Evolutionary conservation across 2,329 filamentous ascomycete species (phyloP), one percentile per base, ranked within the genome.

Genomic region (Epichloe baconii): DNA sequence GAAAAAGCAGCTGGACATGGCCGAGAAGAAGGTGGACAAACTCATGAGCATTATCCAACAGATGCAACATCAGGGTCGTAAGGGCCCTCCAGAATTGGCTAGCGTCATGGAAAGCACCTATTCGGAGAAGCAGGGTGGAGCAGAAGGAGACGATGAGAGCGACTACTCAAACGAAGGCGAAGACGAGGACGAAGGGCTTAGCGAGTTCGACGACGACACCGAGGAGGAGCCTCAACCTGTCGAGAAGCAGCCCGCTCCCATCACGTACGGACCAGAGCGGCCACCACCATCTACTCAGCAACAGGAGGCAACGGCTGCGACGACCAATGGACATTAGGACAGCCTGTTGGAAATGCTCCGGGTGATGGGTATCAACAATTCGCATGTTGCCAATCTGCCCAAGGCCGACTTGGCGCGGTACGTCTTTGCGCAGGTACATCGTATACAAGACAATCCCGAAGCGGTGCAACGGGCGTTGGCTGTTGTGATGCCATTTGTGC

Each of bases 31-130:
- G 74, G 88, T 89, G 61, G 85, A 88, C 55, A 94, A 95, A 68
- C 80, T 98, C 52, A 91, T 91, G 69, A 89, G 87, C 64, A 86
- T 97, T 61, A 95, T 95, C 69, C 86, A 93, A 55, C 88, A 89
- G 61, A 95, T 97, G 88, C 91, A 97, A 68, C 86, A 88, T 57
- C 90, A 96, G 63, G 90, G 91, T 15, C 83, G 91, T 54, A 88
- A 88, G 51, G 78, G 82, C 49, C 76, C 79, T 4, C 78, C 86
- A 53, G 82, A 80, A 52, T 74, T 79, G 70, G 77, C 72, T 51
- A 76, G 72, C 56, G 79, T 78, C 57, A 73, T 79, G 56, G 82
- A 80, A 65, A 78, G 63, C 62, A 74, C 65, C 67, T 82, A 83
- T 57, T 76, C 79, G 34, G 76, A 76, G 58, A 70, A 71, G 43